phyloP scores from a whole-genome alignment of 129 eudicot genomes.

The Lactuca sativa region DNA sequence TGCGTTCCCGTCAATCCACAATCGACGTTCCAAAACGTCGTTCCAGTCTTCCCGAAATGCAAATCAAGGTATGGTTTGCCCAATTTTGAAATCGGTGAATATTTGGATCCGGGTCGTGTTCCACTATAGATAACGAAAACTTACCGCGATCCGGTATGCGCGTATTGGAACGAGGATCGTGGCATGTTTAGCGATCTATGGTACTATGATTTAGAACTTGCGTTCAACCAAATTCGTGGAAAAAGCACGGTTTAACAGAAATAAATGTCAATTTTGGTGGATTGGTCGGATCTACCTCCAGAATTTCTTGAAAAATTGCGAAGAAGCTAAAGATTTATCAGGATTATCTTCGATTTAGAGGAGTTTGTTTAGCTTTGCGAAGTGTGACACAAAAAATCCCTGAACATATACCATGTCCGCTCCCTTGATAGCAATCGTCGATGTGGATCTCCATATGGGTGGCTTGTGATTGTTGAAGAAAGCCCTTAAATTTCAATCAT shows the following conservation, averaged over 20 bases:
- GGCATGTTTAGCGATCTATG: no score
- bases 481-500: slow-evolving; percentile 47
- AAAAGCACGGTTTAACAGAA: background rate
- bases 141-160: no score
- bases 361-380: slow-evolving; percentile 52
- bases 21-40: no score
- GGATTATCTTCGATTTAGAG: slow-evolving; percentile 59
- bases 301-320: slow-evolving; percentile 52
- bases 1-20: no score
- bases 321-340: slow-evolving; percentile 32
- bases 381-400: slow-evolving; percentile 41
- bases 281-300: slow-evolving; percentile 68
- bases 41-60: no score
- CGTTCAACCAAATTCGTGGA: background rate
- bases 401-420: slow-evolving; percentile 42
- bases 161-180: no score
- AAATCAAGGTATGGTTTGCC: no score
- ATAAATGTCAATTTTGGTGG: slow-evolving; percentile 26
- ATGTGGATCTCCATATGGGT: slow-evolving; percentile 77
- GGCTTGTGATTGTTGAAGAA: slow-evolving; percentile 54
- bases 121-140: no score
- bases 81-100: no score
- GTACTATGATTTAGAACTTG: background rate
- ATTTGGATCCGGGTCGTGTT: no score
- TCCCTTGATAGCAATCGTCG: slow-evolving; percentile 55